phyloP scores from a whole-genome alignment of 257 asterid genomes.

The Nicotiana sylvestris region DNA sequence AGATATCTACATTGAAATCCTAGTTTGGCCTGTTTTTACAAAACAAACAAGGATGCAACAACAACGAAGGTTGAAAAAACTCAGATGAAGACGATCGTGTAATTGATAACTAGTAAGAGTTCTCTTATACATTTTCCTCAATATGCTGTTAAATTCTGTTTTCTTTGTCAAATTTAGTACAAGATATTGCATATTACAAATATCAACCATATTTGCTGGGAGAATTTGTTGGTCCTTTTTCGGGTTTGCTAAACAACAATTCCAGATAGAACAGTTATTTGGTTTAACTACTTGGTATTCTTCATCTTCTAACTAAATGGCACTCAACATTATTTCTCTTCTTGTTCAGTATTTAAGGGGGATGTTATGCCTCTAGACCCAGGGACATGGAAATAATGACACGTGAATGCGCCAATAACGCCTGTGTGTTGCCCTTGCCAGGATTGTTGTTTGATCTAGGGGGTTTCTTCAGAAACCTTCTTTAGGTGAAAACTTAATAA shows the following conservation, averaged over 20 bases:
- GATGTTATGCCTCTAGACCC: no score
- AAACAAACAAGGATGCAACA: neutral
- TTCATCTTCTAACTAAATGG: neutral
- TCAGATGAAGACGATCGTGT: neutral
- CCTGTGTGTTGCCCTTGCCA: no score
- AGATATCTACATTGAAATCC: slow-evolving; percentile 34
- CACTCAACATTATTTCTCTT: neutral
- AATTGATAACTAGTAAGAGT: neutral
- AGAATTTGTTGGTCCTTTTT: neutral
- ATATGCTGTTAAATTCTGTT: neutral
- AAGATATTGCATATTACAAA: neutral
- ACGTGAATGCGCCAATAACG: no score
- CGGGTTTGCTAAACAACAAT: neutral
- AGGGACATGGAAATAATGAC: neutral
- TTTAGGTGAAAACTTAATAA: neutral
- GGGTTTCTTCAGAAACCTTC: neutral
- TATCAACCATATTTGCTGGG: neutral
- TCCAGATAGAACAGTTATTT: no score
- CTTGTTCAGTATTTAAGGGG: neutral
- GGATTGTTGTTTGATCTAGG: no score
- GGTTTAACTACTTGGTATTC: neutral
- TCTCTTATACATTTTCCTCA: neutral
- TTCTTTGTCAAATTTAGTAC: neutral
- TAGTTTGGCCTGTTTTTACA: slow-evolving; percentile 15
- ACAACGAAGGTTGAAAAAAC: neutral